Base-by-base conservation (phyloP, 176 grass and related monocot genomes). In the Oryza meyeriana region DNA sequence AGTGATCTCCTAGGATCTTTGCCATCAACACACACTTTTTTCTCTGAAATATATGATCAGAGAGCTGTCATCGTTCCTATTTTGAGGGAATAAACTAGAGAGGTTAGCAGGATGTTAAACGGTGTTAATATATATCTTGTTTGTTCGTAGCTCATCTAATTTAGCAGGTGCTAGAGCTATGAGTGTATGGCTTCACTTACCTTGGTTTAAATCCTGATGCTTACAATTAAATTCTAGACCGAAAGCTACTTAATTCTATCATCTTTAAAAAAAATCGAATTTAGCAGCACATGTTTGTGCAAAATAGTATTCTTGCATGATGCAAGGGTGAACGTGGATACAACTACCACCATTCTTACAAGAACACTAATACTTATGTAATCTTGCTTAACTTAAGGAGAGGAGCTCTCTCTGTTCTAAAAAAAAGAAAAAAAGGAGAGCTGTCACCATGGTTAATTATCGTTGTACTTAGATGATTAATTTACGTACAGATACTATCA, bases 1-100 rank as follows among this genome's bases (percentile, higher is more conserved):
- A 73, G 25, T 33, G 61, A 83, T 86, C 84, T 83, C 38, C 74
- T 50, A 69, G 74, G 78, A 83, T 90, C 61, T 83, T 86, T 83
- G 61, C 74, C 74, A 83, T 74, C 61, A 30, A 79, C 81, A 71
- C 64, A 55, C 20, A n/a, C 50, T 3, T n/a, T 55, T 55, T n/a
- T 42, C 48, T 22, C 50, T 55, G 50, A 55, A 55, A 55, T n/a
- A 55, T 55, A 20, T 55, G 6, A 55, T 55, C 20, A 22, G 45
- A 48, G 45, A 48, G 50, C 50, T 55, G 50, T 55, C 45, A 18
- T 1, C 13, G 18, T 55, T n/a, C 50, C 50, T 22, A n/a, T 55
- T 55, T 6, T 55, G 45, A 55, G 50, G 48, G 20, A 55, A 36
- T 4, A 2, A 52, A 55, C n/a, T 22, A n/a, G 6, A 55, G 50